Evolutionary conservation across 2,329 filamentous ascomycete genomes (phyloP).

Genomic region (Trichophyton schoenleinii): DNA sequence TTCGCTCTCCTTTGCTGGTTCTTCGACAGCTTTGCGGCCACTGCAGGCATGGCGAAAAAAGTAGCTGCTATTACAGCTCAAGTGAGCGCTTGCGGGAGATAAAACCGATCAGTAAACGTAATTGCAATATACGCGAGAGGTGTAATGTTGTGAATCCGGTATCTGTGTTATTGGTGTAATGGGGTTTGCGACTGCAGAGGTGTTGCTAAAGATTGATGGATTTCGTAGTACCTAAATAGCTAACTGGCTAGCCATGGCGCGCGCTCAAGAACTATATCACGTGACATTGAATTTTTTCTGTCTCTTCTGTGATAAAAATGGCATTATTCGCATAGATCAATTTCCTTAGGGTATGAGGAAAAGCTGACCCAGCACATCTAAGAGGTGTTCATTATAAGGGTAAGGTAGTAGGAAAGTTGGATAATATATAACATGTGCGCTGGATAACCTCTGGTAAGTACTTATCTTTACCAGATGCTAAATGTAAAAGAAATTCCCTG

Average conservation of each 20-base stretch:
- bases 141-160: no score
- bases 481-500: not conserved
- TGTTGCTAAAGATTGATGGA: not conserved
- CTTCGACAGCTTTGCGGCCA: constrained; percentile 62
- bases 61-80: not conserved
- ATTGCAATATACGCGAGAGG: not conserved
- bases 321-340: no score
- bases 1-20: constrained; percentile 86
- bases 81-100: not conserved
- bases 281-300: not conserved
- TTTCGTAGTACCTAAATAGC: not conserved
- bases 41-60: constrained; percentile 15
- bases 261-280: not conserved
- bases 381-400: not conserved
- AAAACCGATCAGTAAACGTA: not conserved
- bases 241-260: not conserved
- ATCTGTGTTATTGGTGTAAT: no score
- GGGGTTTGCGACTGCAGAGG: not conserved
- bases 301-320: no score
- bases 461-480: not conserved
- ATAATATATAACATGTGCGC: not conserved
- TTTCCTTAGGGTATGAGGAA: not conserved
- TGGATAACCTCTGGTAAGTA: no score
- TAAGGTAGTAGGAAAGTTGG: not conserved
- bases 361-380: not conserved